phyloP scores from a whole-genome alignment of 2,329 filamentous ascomycete species.

The Ambrosiella xylebori region DNA sequence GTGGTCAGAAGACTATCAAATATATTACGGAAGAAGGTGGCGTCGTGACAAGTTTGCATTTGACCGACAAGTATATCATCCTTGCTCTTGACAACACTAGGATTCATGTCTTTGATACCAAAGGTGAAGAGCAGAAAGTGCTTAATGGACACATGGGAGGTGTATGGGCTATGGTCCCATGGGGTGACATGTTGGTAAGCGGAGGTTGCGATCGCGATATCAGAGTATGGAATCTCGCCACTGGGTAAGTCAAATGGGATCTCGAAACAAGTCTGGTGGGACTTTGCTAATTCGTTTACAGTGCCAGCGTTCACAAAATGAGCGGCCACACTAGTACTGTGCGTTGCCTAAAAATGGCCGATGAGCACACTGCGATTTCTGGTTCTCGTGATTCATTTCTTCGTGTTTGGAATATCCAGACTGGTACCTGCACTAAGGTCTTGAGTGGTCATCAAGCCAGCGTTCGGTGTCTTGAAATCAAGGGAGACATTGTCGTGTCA shows the following conservation, averaged over 20 bases:
- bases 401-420: constrained; percentile 83
- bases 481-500: constrained; percentile 92
- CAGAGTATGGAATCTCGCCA: constrained; percentile 87
- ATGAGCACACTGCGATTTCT: constrained; percentile 84
- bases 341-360: constrained; percentile 93
- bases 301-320: constrained; percentile 51
- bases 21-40: constrained; percentile 94
- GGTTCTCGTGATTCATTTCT: constrained; percentile 90
- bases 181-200: constrained; percentile 87
- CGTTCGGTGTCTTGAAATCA: constrained; percentile 86
- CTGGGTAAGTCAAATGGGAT: constrained; percentile 48
- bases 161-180: constrained; percentile 98
- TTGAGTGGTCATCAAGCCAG: constrained; percentile 90
- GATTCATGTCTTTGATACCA: constrained; percentile 92
- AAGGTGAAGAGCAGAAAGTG: constrained; percentile 74
- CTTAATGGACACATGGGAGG: constrained; percentile 96
- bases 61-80: constrained; percentile 92
- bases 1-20: constrained; percentile 64
- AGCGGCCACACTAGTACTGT: constrained; percentile 95
- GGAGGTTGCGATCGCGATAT: constrained; percentile 95
- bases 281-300: background rate
- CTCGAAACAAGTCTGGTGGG: background rate
- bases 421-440: constrained; percentile 77
- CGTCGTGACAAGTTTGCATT: constrained; percentile 85
- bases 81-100: constrained; percentile 95